phyloP scores from a whole-genome alignment of 352 stramenopile species.

The Phytophthora citrophthora region DNA sequence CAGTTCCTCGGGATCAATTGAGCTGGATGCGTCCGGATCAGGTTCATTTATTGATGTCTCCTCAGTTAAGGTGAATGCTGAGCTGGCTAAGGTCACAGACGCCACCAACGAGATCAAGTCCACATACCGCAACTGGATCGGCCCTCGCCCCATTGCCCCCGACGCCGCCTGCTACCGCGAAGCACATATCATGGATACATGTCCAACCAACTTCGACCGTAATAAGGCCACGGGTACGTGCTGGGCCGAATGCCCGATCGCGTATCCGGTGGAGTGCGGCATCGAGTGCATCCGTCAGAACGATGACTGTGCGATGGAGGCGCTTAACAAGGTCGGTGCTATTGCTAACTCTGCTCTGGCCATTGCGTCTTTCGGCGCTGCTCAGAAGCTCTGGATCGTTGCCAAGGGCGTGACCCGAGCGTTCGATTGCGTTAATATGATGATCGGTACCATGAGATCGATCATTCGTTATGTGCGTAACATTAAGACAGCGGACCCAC shows the following conservation, averaged over 20 bases:
- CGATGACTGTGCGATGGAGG: conserved; percentile 49
- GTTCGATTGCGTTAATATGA: conserved; percentile 54
- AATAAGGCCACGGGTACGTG: conserved; percentile 48
- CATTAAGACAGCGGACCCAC: conserved; percentile 40
- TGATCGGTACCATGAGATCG: conserved; percentile 39
- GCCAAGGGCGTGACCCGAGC: conserved; percentile 39
- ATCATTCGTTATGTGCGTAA: conserved; percentile 41
- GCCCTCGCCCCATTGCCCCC: conserved; percentile 19
- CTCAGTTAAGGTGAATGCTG: conserved; percentile 11
- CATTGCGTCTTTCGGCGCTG: conserved; percentile 33
- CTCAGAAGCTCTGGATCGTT: conserved; percentile 33
- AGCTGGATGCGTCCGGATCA: conserved; percentile 6
- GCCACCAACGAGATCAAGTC: conserved; percentile 25
- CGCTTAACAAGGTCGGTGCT: conserved; percentile 40
- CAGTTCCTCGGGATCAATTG: conserved; percentile 2
- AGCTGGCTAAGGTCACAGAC: conserved; percentile 8
- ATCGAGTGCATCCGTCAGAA: conserved; percentile 68
- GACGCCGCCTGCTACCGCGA: conserved; percentile 61
- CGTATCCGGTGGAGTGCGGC: conserved; percentile 65
- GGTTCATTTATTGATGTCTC: conserved; percentile 18
- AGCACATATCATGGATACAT: conserved; percentile 43
- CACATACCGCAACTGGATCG: conserved; percentile 47
- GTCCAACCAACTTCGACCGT: conserved; percentile 45
- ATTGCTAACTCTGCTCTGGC: conserved; percentile 43
- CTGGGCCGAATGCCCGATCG: conserved; percentile 59